phyloP scores from a whole-genome alignment of 164 flowering plant genomes.

The Brasenia schreberi region DNA sequence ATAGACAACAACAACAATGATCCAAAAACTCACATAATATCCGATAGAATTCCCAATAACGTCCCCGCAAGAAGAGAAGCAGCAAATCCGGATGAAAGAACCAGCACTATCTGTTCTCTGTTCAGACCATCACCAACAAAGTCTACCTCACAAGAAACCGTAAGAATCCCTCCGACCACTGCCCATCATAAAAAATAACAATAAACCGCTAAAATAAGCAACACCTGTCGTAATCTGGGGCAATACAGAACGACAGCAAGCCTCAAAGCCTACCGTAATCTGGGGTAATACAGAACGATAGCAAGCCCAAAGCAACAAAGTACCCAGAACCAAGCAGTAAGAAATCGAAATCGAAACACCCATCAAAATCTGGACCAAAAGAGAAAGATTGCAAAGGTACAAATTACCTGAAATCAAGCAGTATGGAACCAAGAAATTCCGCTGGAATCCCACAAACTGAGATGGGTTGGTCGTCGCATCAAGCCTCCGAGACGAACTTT shows the following conservation, averaged over 20 bases:
- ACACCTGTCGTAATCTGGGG: background rate
- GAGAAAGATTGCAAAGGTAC: background rate
- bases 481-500: background rate
- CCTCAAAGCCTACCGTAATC: background rate
- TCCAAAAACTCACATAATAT: slow-evolving; percentile 51
- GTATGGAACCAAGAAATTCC: slow-evolving; percentile 43
- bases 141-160: slow-evolving; percentile 75
- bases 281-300: background rate
- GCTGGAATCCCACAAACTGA: slow-evolving; percentile 38
- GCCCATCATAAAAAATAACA: background rate
- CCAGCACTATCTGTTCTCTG: slow-evolving; percentile 45
- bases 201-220: background rate
- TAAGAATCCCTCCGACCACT: slow-evolving; percentile 75
- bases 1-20: background rate
- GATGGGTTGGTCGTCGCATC: background rate
- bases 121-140: slow-evolving; percentile 35
- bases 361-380: background rate
- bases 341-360: slow-evolving; percentile 23
- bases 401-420: slow-evolving; percentile 55
- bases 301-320: background rate
- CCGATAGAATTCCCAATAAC: slow-evolving; percentile 57
- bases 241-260: background rate
- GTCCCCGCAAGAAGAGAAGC: slow-evolving; percentile 41
- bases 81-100: slow-evolving; percentile 41
- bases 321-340: slow-evolving; percentile 63